Evolutionary conservation across 1,284 basidiomycete genomes (phyloP).

Genomic region (Sphagnurus paluster): DNA sequence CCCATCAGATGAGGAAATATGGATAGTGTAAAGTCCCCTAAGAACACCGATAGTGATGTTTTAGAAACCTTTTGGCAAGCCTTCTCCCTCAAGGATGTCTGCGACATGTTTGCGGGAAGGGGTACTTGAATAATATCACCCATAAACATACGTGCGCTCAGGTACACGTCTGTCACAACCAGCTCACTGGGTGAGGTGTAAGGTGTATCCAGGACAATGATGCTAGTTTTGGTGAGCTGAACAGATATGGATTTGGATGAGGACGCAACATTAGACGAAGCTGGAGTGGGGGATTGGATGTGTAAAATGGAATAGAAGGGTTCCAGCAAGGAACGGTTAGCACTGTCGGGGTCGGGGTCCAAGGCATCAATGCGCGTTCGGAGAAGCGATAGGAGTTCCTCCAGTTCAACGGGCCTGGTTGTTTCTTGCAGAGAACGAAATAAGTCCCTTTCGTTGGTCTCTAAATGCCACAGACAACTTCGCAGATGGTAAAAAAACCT

Average conservation of each 20-base stretch:
- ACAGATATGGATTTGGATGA: conserved; percentile 21
- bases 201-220: conserved; percentile 33
- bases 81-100: conserved; percentile 41
- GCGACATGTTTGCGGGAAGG: conserved; percentile 34
- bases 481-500: conserved; percentile 75
- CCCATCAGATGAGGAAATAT: conserved; percentile 63
- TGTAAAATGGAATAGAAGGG: conserved; percentile 26
- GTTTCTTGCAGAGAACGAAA: conserved; percentile 6
- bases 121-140: conserved; percentile 34
- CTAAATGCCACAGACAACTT: conserved; percentile 46
- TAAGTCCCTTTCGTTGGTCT: conserved; percentile 15
- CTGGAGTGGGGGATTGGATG: conserved; percentile 2
- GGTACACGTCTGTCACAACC: conserved; percentile 27
- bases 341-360: conserved; percentile 44
- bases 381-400: conserved; percentile 33
- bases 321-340: conserved; percentile 34
- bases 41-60: conserved; percentile 36
- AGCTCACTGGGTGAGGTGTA: conserved; percentile 30
- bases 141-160: conserved; percentile 26
- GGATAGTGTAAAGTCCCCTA: conserved; percentile 46
- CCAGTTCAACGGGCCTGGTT: conserved; percentile 14
- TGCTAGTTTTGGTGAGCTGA: conserved; percentile 24
- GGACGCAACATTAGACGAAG: neutral
- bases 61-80: conserved; percentile 34
- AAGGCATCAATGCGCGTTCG: conserved; percentile 42